A percentile compares a stretch with the other conserved stretches of the same genome.
Conservation (phyloP, 768 basidiomycete species). For the Imleria badia region DNA sequence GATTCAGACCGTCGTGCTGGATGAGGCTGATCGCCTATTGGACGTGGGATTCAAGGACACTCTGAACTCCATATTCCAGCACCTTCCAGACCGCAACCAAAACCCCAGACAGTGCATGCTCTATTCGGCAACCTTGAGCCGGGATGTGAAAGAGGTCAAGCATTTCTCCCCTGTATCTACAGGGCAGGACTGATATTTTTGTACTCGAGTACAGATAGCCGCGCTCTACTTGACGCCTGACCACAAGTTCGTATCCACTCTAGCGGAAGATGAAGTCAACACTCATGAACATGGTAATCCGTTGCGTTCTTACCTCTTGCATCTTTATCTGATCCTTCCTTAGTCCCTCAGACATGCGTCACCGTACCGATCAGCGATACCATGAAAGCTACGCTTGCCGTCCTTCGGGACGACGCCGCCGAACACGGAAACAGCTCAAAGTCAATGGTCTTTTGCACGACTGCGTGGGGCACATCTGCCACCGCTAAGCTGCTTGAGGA, state of each 20-base stretch:
- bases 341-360: slow-evolving; percentile 48
- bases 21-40: slow-evolving; percentile 74
- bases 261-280: slow-evolving; percentile 55
- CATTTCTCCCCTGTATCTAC: neutral
- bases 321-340: neutral
- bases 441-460: slow-evolving; percentile 66
- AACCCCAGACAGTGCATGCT: slow-evolving; percentile 63
- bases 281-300: slow-evolving; percentile 58
- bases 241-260: slow-evolving; percentile 54
- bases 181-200: neutral
- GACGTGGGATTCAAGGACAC: slow-evolving; percentile 73
- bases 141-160: slow-evolving; percentile 57
- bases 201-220: slow-evolving; percentile 20
- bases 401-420: slow-evolving; percentile 37
- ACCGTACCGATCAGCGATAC: slow-evolving; percentile 42
- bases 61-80: slow-evolving; percentile 58
- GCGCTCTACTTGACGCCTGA: slow-evolving; percentile 26
- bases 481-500: slow-evolving; percentile 35
- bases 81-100: slow-evolving; percentile 42
- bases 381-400: slow-evolving; percentile 41
- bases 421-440: slow-evolving; percentile 36
- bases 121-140: slow-evolving; percentile 75
- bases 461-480: slow-evolving; percentile 55
- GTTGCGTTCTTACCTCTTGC: neutral
- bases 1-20: slow-evolving; percentile 54